Evolutionary conservation across 768 basidiomycete genomes (phyloP).

Genomic region (Tricholoma furcatifolium): DNA sequence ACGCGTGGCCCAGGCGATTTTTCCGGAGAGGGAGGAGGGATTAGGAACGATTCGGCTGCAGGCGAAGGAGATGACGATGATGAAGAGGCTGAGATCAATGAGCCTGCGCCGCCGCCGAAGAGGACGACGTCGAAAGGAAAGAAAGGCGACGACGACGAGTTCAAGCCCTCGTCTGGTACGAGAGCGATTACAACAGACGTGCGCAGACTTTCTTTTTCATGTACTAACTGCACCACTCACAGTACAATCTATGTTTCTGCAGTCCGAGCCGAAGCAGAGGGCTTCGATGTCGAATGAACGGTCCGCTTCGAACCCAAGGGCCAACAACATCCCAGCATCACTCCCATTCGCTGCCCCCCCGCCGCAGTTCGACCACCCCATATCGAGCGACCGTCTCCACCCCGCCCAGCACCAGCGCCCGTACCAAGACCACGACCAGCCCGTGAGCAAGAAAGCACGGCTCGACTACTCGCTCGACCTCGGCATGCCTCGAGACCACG

Average conservation of each 20-base stretch:
- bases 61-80: conserved; percentile 30
- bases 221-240: background rate
- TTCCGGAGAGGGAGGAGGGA: conserved; percentile 20
- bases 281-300: conserved; percentile 6
- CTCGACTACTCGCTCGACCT: conserved; percentile 10
- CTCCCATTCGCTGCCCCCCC: conserved; percentile 9
- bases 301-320: conserved; percentile 3
- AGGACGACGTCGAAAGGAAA: background rate
- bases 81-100: conserved; percentile 12
- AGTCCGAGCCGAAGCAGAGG: conserved; percentile 5
- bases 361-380: conserved; percentile 15
- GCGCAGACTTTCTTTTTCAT: background rate
- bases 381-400: conserved; percentile 21
- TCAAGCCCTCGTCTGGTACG: conserved; percentile 1
- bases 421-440: conserved; percentile 16
- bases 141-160: conserved; percentile 10
- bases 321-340: conserved; percentile 4
- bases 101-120: conserved; percentile 4
- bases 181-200: conserved; percentile 12
- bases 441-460: conserved; percentile 18
- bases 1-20: conserved; percentile 34
- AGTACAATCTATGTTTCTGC: background rate
- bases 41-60: conserved; percentile 16
- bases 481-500: conserved; percentile 6
- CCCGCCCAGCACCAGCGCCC: conserved; percentile 19